Conservation (phyloP, 495 filamentous ascomycete species). For the Penicillium cataractarum region DNA sequence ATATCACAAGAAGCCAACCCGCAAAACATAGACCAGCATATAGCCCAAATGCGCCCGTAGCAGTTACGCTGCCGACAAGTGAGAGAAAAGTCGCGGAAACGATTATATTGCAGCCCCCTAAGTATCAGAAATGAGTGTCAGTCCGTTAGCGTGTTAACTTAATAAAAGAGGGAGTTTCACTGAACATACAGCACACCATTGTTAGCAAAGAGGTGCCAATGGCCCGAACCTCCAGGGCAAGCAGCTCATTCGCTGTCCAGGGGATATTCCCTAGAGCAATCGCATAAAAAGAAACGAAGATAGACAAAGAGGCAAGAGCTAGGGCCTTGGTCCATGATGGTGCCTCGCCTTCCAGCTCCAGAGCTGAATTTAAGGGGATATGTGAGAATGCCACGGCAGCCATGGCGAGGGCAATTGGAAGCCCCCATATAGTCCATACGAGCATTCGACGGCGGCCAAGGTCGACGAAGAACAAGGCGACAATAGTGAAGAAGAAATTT, state of each 20-base stretch:
- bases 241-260: neutral
- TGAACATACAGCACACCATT: neutral
- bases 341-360: neutral
- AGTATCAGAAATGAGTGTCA: neutral
- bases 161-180: neutral
- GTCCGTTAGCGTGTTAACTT: too few species aligned
- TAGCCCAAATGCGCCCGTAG: neutral
- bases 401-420: neutral
- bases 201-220: neutral
- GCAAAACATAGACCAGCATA: neutral
- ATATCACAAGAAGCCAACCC: neutral
- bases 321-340: neutral
- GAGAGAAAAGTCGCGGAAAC: neutral
- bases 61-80: neutral
- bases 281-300: neutral
- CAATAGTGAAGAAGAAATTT: neutral
- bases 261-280: neutral
- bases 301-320: neutral
- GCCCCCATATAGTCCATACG: neutral
- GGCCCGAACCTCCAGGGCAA: neutral
- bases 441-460: neutral
- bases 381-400: neutral
- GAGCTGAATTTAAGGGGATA: neutral
- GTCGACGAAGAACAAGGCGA: neutral
- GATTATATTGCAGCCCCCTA: neutral